Conservation (phyloP, 2,329 filamentous ascomycete species). For the Pochonia chlamydosporia region DNA sequence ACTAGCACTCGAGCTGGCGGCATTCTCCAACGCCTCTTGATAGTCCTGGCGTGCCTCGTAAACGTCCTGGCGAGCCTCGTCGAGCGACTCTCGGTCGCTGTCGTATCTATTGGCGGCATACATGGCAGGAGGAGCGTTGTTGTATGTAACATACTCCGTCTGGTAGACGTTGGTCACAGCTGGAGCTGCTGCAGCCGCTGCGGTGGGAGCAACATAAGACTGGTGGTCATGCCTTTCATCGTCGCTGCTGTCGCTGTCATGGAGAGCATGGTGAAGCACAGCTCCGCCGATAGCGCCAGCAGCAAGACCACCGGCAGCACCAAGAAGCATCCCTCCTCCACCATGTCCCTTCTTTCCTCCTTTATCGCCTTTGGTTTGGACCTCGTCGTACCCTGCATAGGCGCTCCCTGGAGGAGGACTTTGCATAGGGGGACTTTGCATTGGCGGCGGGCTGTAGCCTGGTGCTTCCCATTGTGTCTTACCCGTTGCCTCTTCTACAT, state of each 20-base stretch:
- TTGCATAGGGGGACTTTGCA: slow-evolving; percentile 15
- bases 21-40: slow-evolving; percentile 35
- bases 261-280: slow-evolving; percentile 48
- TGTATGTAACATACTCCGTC: background rate
- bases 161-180: background rate
- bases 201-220: slow-evolving; percentile 9
- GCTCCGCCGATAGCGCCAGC: slow-evolving; percentile 53
- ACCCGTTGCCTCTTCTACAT: slow-evolving; percentile 55
- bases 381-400: slow-evolving; percentile 9
- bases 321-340: slow-evolving; percentile 50
- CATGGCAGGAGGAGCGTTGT: background rate
- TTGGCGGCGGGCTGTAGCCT: slow-evolving; percentile 21
- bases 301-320: slow-evolving; percentile 53
- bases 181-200: slow-evolving; percentile 30
- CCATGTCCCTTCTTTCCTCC: slow-evolving; percentile 34
- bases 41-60: slow-evolving; percentile 36
- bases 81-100: slow-evolving; percentile 34
- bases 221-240: slow-evolving; percentile 11
- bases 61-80: slow-evolving; percentile 30
- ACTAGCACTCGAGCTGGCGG: slow-evolving; percentile 36
- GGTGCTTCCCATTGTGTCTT: slow-evolving; percentile 61
- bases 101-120: slow-evolving; percentile 32
- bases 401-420: slow-evolving; percentile 8
- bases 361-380: slow-evolving; percentile 7
- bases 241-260: slow-evolving; percentile 14